Conservation (phyloP, 1,284 basidiomycete species). For the Xerocomus nothofagi region DNA sequence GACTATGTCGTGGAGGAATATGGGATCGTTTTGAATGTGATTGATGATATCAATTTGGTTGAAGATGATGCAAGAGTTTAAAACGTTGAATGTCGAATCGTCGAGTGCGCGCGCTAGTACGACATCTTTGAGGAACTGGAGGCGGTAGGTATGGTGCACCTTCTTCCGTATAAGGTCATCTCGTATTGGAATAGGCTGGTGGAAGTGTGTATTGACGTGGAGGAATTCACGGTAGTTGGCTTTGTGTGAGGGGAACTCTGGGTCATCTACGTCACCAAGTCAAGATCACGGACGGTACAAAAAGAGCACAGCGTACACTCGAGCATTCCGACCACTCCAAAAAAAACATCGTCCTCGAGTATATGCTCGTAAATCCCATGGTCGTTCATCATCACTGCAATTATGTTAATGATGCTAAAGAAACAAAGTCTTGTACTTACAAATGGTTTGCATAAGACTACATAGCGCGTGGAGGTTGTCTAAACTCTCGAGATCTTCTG, state of each 20-base stretch:
- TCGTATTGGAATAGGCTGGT: slow-evolving; percentile 81
- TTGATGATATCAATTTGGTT: slow-evolving; percentile 98
- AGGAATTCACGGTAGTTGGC: slow-evolving; percentile 96
- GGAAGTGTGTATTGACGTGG: slow-evolving; percentile 76
- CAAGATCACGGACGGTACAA: slow-evolving; percentile 13
- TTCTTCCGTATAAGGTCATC: slow-evolving; percentile 77
- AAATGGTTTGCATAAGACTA: slow-evolving; percentile 91
- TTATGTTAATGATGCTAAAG: slow-evolving; percentile 16
- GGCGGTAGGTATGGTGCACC: slow-evolving; percentile 94
- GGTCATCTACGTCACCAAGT: slow-evolving; percentile 69
- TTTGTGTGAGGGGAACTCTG: slow-evolving; percentile 93
- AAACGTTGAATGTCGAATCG: slow-evolving; percentile 95
- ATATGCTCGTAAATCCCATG: slow-evolving; percentile 95
- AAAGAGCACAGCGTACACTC: slow-evolving; percentile 71
- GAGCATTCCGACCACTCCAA: slow-evolving; percentile 93
- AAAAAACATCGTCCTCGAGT: slow-evolving; percentile 89
- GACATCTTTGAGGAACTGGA: slow-evolving; percentile 97
- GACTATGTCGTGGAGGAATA: slow-evolving; percentile 79
- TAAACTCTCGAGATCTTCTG: slow-evolving; percentile 91
- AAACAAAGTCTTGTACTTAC: slow-evolving; percentile 51
- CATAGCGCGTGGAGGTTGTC: slow-evolving; percentile 89
- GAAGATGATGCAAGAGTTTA: slow-evolving; percentile 97
- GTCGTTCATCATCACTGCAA: slow-evolving; percentile 92
- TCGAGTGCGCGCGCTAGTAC: slow-evolving; percentile 93
- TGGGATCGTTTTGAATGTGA: slow-evolving; percentile 79